Evolutionary conservation across 768 basidiomycete genomes (phyloP), one percentile per base, ranked within the genome.

Genomic region (Hypsizygus marmoreus): DNA sequence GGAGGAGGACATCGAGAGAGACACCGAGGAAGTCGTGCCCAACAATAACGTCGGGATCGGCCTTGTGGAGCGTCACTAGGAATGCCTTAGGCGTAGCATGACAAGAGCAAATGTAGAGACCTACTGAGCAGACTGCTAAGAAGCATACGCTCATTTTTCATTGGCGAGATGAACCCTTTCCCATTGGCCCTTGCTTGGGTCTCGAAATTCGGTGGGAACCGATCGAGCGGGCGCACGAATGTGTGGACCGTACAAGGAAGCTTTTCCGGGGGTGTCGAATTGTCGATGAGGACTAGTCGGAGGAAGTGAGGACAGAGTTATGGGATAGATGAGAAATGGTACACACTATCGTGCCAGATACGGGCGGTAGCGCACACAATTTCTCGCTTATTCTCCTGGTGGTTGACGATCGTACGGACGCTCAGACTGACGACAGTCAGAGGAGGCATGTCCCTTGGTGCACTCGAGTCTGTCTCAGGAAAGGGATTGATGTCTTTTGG

Each of bases 1-100:
- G 84, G 10, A 99, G 77, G 14, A 99, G 73, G 11, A 97, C 88
- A 55, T 98, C 97, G 17, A 97, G 77, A 1, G 87, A 86, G 19
- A 88, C 88, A 4, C 91, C 93, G 4, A 92, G 71, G 64, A 99
- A 97, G 41, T 97, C 94, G 57, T 98, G 93, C 0, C 97, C 95
- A 26, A 99, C 79, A 42, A 98, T 81, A 16, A 97, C 82, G 58
- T 99, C 97, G 0, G 97, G 95, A 58, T 99, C 97, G 14, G 89
- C 78, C 59, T 87, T 88, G 60, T 88, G 79, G 33, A 98, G 76
- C 4, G 83, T 77, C 50, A 80, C 90, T 88, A 53, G 28, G 26
- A 26, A 24, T 39, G 16, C 6, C 22, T 56, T 36, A 47, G 47
- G 9, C 13, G 22, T 6, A 23, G 20, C 9, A 9, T 32, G 31